Conservation (phyloP, 768 basidiomycete species). For the Leccinum subgranulosum region DNA sequence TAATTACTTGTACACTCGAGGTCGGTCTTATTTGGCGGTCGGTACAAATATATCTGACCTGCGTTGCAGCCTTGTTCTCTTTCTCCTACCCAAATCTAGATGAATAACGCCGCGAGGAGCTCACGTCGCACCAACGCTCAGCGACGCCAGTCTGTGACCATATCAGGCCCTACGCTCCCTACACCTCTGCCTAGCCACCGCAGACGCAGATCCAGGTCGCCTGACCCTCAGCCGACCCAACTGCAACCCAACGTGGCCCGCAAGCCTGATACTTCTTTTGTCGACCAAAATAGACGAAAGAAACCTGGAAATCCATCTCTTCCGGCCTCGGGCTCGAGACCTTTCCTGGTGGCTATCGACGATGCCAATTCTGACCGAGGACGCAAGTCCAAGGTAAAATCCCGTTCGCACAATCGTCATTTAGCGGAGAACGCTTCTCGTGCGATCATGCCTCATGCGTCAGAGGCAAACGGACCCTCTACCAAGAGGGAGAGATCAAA, state of each 20-base stretch:
- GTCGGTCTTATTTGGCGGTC: conserved; percentile 1
- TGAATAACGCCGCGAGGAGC: conserved; percentile 24
- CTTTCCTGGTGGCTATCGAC: conserved; percentile 29
- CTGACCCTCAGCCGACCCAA: conserved; percentile 25
- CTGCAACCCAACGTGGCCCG: conserved; percentile 9
- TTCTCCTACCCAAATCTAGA: conserved; percentile 3
- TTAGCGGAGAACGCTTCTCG: conserved; percentile 18
- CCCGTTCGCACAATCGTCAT: conserved; percentile 24
- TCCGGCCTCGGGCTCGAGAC: conserved; percentile 15
- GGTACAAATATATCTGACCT: neutral
- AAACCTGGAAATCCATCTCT: conserved; percentile 16
- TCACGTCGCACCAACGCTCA: conserved; percentile 26
- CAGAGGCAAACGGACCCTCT: neutral
- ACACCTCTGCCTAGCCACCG: conserved; percentile 18
- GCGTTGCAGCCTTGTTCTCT: neutral
- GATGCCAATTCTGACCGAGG: conserved; percentile 30
- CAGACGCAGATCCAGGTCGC: conserved; percentile 35
- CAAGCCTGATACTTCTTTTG: conserved; percentile 22
- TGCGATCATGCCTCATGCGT: conserved; percentile 8
- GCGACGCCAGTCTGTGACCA: conserved; percentile 19
- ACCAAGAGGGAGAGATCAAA: conserved; percentile 34
- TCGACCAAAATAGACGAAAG: conserved; percentile 31
- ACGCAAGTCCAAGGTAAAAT: conserved; percentile 30
- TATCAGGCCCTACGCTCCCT: conserved; percentile 19
- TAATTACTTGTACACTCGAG: neutral